Conservation (phyloP, 2,329 filamentous ascomycete species). For the Microsporum canis region DNA sequence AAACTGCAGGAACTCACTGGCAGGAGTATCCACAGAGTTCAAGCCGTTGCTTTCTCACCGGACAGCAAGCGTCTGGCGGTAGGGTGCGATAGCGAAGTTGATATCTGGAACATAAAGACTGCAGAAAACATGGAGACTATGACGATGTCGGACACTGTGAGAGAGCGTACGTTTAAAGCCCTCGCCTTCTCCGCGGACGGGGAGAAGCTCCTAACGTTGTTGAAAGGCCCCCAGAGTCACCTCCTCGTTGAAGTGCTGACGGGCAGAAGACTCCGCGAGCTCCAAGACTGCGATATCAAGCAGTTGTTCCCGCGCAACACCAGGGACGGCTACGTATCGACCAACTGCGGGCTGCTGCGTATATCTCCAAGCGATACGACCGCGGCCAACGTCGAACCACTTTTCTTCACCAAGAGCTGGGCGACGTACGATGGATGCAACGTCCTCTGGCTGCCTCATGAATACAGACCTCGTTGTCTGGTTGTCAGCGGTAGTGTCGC, state of each 20-base stretch:
- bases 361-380: not conserved
- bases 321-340: not conserved
- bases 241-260: not conserved
- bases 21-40: not conserved
- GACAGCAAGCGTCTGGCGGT: not conserved
- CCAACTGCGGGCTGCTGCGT: not conserved
- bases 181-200: not conserved
- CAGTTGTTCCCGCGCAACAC: not conserved
- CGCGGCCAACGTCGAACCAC: not conserved
- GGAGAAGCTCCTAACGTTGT: not conserved
- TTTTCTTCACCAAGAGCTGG: not conserved
- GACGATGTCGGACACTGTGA: not conserved
- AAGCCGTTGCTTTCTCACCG: not conserved
- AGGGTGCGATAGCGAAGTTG: not conserved
- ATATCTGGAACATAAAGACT: conserved; percentile 12
- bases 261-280: not conserved
- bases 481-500: not conserved
- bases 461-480: not conserved
- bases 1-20: not conserved
- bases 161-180: not conserved
- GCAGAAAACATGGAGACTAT: conserved; percentile 6
- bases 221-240: not conserved
- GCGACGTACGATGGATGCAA: not conserved
- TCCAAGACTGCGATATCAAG: not conserved
- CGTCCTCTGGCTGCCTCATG: conserved; percentile 1